phyloP scores from a whole-genome alignment of 805 yeast genomes.

The Metschnikowia similis region DNA sequence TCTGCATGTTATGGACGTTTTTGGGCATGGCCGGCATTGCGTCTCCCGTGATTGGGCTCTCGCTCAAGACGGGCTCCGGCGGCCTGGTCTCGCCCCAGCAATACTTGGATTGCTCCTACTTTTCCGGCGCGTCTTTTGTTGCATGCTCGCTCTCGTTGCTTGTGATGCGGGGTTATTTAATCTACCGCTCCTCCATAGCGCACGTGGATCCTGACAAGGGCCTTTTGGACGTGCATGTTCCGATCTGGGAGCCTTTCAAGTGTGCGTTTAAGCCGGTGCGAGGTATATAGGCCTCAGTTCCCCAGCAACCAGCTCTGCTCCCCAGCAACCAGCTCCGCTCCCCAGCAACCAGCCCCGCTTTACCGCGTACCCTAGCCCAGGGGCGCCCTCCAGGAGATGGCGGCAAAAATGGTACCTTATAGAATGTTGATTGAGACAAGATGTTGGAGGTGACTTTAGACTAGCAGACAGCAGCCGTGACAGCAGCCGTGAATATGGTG shows the following conservation, averaged over 20 bases:
- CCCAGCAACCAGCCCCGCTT: no score
- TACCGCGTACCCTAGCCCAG: no score
- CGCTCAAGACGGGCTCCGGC: constrained; percentile 34
- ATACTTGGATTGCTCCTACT: constrained; percentile 51
- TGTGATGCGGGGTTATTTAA: constrained; percentile 51
- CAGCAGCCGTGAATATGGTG: no score
- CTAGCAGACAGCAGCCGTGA: no score
- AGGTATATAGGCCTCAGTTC: not conserved
- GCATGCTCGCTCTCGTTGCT: constrained; percentile 41
- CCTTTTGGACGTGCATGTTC: constrained; percentile 16
- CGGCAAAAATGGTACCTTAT: no score
- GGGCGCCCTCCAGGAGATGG: no score
- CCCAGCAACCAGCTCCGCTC: no score
- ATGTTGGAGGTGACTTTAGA: no score
- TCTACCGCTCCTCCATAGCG: constrained; percentile 41
- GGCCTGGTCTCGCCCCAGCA: constrained; percentile 37
- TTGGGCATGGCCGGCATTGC: constrained; percentile 49
- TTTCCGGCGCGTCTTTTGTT: constrained; percentile 54
- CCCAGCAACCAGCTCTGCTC: no score
- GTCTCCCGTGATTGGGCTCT: constrained; percentile 59
- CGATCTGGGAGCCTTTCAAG: constrained; percentile 11
- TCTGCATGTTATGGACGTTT: constrained; percentile 51
- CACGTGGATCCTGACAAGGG: constrained; percentile 14
- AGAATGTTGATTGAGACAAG: no score
- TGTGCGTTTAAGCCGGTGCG: constrained; percentile 6